Evolutionary conservation across 257 asterid genomes (phyloP).

Genomic region (Solanum pennellii): DNA sequence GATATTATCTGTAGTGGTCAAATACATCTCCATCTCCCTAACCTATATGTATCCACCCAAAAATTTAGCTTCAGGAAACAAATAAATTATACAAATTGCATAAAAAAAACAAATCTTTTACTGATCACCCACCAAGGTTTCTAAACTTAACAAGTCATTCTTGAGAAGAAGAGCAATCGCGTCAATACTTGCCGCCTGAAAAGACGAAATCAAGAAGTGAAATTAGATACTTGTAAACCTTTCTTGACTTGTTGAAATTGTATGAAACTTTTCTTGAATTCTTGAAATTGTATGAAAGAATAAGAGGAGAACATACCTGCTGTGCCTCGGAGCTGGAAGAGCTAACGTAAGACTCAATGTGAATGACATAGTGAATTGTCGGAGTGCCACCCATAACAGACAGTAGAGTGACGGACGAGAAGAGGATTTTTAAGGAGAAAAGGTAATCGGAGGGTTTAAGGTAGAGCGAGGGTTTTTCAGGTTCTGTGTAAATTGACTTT

Average conservation of each 20-base stretch:
- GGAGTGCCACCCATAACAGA: constrained; percentile 23
- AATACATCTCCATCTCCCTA: constrained; percentile 86
- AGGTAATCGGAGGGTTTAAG: constrained; percentile 17
- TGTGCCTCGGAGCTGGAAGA: constrained; percentile 53
- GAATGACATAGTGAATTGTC: constrained; percentile 36
- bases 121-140: constrained; percentile 40
- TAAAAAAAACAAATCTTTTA: not conserved
- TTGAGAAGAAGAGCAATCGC: constrained; percentile 50
- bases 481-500: not conserved
- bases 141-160: constrained; percentile 50
- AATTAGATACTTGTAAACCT: not conserved
- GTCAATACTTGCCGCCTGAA: constrained; percentile 57
- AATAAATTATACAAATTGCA: not conserved
- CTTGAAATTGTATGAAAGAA: not conserved
- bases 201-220: not conserved
- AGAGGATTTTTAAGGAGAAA: not conserved
- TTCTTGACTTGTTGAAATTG: not conserved
- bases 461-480: constrained; percentile 11
- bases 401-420: not conserved
- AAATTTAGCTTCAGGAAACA: not conserved
- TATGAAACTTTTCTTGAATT: not conserved
- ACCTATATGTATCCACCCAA: constrained; percentile 31
- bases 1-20: constrained; percentile 70
- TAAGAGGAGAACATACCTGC: constrained; percentile 36
- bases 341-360: constrained; percentile 60